Conservation (phyloP, 1,284 basidiomycete genomes). For the Cutaneotrichosporon daszewskae region DNA sequence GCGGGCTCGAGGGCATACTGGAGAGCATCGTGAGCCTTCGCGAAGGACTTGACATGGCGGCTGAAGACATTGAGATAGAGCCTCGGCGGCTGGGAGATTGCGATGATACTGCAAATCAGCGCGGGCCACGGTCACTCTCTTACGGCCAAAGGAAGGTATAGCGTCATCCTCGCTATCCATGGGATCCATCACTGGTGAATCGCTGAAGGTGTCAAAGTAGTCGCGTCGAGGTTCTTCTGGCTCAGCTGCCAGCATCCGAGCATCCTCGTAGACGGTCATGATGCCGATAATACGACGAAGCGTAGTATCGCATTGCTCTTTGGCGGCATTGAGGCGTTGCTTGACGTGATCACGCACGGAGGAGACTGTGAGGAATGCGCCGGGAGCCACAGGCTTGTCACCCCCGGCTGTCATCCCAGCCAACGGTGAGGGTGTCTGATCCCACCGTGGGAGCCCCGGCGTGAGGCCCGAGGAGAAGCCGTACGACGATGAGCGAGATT, state of each 20-base stretch:
- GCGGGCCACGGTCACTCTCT: neutral
- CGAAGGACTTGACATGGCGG: slow-evolving; percentile 26
- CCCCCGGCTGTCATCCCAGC: slow-evolving; percentile 12
- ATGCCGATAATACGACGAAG: slow-evolving; percentile 84
- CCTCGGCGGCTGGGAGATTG: slow-evolving; percentile 34
- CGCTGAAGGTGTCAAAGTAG: slow-evolving; percentile 44
- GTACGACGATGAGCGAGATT: slow-evolving; percentile 31
- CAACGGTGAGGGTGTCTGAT: slow-evolving; percentile 41
- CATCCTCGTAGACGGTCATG: slow-evolving; percentile 91
- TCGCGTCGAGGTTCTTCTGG: slow-evolving; percentile 27
- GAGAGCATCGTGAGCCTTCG: slow-evolving; percentile 27
- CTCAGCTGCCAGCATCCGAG: slow-evolving; percentile 50
- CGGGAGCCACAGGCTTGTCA: slow-evolving; percentile 30
- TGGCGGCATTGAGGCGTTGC: slow-evolving; percentile 84
- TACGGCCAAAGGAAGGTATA: slow-evolving; percentile 14
- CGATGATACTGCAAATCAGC: slow-evolving; percentile 18
- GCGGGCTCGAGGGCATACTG: slow-evolving; percentile 26
- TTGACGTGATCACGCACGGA: slow-evolving; percentile 92
- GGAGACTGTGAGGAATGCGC: slow-evolving; percentile 47
- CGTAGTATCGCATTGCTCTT: slow-evolving; percentile 92
- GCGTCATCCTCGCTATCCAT: slow-evolving; percentile 37
- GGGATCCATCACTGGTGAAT: slow-evolving; percentile 33
- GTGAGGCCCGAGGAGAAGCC: slow-evolving; percentile 28
- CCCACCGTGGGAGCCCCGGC: slow-evolving; percentile 36
- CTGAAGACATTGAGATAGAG: slow-evolving; percentile 30